Evolutionary conservation across 768 basidiomycete genomes (phyloP).

Genomic region (Neoboletus subvelutipes): DNA sequence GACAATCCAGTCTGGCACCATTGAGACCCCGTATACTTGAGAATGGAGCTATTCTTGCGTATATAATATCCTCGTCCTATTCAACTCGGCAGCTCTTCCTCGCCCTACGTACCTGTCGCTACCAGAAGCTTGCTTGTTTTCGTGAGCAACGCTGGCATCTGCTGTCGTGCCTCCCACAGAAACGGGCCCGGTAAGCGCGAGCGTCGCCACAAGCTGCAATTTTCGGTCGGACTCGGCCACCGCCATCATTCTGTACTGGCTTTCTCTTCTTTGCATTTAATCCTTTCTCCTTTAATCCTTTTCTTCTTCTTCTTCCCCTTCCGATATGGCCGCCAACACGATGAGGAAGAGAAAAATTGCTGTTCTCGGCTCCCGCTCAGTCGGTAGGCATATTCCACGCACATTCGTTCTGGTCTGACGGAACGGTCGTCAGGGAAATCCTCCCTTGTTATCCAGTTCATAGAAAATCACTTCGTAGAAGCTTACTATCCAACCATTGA

Average conservation of each 20-base stretch:
- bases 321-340: conserved; percentile 34
- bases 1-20: conserved; percentile 22
- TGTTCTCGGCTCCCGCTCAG: conserved; percentile 82
- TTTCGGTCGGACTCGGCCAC: conserved; percentile 18
- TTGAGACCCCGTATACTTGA: conserved; percentile 32
- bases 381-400: conserved; percentile 54
- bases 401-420: conserved; percentile 14
- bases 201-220: conserved; percentile 25
- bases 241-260: conserved; percentile 16
- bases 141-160: conserved; percentile 16
- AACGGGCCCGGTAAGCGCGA: conserved; percentile 32
- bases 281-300: not conserved
- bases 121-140: not conserved
- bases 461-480: conserved; percentile 89
- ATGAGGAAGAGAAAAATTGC: conserved; percentile 88
- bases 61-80: conserved; percentile 21
- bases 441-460: conserved; percentile 89
- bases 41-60: conserved; percentile 9
- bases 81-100: not conserved
- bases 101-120: conserved; percentile 1
- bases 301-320: conserved; percentile 1
- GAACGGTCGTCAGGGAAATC: conserved; percentile 74
- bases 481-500: conserved; percentile 97
- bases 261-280: conserved; percentile 14
- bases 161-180: conserved; percentile 20